phyloP scores from a whole-genome alignment of 1,139 yeast species.

The Sugiyamaella grinbergsii region DNA sequence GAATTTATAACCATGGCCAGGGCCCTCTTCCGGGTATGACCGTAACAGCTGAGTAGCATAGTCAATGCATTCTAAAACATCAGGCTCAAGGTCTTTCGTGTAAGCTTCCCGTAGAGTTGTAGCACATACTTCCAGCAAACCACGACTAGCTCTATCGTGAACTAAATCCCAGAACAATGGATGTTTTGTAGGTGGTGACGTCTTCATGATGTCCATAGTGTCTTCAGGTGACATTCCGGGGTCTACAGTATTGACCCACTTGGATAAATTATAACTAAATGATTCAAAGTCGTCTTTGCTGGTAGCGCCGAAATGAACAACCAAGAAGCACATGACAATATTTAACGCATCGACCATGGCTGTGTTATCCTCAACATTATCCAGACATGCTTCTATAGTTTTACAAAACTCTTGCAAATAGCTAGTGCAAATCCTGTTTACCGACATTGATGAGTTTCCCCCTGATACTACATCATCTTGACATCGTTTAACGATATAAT shows the following conservation, averaged over 20 bases:
- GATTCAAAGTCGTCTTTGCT: slow-evolving; percentile 22
- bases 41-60: slow-evolving; percentile 28
- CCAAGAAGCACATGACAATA: slow-evolving; percentile 31
- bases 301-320: slow-evolving; percentile 29
- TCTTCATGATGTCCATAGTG: slow-evolving; percentile 34
- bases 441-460: neutral
- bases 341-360: slow-evolving; percentile 30
- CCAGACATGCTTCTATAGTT: slow-evolving; percentile 17
- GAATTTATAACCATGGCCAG: slow-evolving; percentile 26
- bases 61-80: slow-evolving; percentile 27
- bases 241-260: slow-evolving; percentile 35
- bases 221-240: slow-evolving; percentile 28
- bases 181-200: slow-evolving; percentile 54
- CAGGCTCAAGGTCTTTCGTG: slow-evolving; percentile 22
- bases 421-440: slow-evolving; percentile 18
- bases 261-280: slow-evolving; percentile 26
- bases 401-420: slow-evolving; percentile 23
- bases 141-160: slow-evolving; percentile 61
- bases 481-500: slow-evolving; percentile 19
- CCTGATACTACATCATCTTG: slow-evolving; percentile 12
- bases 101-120: slow-evolving; percentile 25
- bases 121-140: slow-evolving; percentile 57
- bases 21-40: slow-evolving; percentile 29
- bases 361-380: slow-evolving; percentile 21
- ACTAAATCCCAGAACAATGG: slow-evolving; percentile 67